phyloP scores from a whole-genome alignment of 2,329 filamentous ascomycete species.

The Dactylonectria estremocensis region DNA sequence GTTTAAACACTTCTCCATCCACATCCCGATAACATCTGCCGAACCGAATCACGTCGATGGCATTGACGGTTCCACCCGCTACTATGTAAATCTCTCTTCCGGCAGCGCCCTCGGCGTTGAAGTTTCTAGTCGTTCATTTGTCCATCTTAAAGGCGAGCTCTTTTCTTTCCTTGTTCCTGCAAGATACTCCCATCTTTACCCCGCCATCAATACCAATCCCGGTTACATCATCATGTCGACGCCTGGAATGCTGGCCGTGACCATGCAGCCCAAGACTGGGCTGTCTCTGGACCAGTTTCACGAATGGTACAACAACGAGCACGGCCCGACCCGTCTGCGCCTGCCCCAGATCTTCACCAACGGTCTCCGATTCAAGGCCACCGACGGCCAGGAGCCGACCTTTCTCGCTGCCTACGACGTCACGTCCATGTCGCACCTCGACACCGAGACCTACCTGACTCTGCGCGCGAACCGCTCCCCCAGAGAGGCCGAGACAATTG shows the following conservation, averaged over 20 bases:
- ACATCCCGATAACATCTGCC: conserved; percentile 51
- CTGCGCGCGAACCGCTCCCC: conserved; percentile 72
- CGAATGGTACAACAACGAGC: conserved; percentile 96
- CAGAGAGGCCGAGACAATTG: conserved; percentile 69
- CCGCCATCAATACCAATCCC: conserved; percentile 4
- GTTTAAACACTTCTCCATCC: conserved; percentile 43
- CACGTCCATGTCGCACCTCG: conserved; percentile 79
- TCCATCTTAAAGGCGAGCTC: neutral
- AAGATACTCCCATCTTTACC: neutral
- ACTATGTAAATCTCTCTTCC: conserved; percentile 49
- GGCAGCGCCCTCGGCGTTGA: conserved; percentile 28
- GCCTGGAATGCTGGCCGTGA: conserved; percentile 85
- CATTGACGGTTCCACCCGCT: conserved; percentile 39
- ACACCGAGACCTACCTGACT: conserved; percentile 77
- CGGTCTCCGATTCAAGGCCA: conserved; percentile 84
- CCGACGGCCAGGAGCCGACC: conserved; percentile 73
- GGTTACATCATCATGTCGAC: conserved; percentile 55
- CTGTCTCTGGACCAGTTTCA: conserved; percentile 81
- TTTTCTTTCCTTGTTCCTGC: neutral
- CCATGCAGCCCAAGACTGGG: conserved; percentile 82
- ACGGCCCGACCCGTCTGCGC: conserved; percentile 85
- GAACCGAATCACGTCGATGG: conserved; percentile 44
- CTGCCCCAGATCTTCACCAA: conserved; percentile 81
- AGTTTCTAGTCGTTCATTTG: conserved; percentile 6
- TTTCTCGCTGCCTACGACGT: conserved; percentile 90